A percentile compares a stretch with the other conserved stretches of the same genome.
Evolutionary conservation across 345 rosid species (phyloP).

Genomic region (Camelina laxa): DNA sequence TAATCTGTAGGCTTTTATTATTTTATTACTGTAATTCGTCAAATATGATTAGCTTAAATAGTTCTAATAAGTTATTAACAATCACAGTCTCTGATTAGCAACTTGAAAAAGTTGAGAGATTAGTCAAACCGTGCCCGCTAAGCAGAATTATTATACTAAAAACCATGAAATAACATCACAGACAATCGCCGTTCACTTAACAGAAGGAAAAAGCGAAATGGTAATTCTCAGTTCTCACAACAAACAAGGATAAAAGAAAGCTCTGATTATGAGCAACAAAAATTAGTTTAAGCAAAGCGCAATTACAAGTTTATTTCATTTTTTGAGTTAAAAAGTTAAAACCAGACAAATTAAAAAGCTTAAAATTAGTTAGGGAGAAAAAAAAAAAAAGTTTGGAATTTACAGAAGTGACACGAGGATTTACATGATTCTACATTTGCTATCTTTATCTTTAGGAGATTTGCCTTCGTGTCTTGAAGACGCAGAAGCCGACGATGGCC

Average conservation of each 20-base stretch:
- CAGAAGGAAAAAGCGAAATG: neutral
- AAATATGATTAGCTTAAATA: neutral
- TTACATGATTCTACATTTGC: slow-evolving; percentile 79
- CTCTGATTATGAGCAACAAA: slow-evolving; percentile 34
- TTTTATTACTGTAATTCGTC: neutral
- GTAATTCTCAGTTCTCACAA: neutral
- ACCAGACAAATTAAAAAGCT: neutral
- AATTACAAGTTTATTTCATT: slow-evolving; percentile 35
- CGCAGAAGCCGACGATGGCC: slow-evolving; percentile 51
- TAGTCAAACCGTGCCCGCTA: neutral
- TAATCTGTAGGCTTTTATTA: neutral
- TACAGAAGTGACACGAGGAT: slow-evolving; percentile 38
- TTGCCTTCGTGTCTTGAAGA: slow-evolving; percentile 66
- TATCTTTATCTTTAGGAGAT: slow-evolving; percentile 60
- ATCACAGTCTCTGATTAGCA: neutral
- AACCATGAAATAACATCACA: neutral
- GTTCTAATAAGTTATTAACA: neutral
- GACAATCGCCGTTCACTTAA: neutral
- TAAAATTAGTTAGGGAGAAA: neutral
- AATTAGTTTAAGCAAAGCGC: slow-evolving; percentile 23
- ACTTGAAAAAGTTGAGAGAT: neutral
- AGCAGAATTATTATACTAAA: neutral
- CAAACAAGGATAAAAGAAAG: neutral
- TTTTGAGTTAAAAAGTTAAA: neutral
- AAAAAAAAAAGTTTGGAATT: slow-evolving; percentile 17